Percentiles rank a stretch among this genome's conserved stretches.
These are phyloP conservation scores for Fragaria ananassa DNA, from an alignment of 306 rosid genomes.

Conservation along the genomic window DNA sequence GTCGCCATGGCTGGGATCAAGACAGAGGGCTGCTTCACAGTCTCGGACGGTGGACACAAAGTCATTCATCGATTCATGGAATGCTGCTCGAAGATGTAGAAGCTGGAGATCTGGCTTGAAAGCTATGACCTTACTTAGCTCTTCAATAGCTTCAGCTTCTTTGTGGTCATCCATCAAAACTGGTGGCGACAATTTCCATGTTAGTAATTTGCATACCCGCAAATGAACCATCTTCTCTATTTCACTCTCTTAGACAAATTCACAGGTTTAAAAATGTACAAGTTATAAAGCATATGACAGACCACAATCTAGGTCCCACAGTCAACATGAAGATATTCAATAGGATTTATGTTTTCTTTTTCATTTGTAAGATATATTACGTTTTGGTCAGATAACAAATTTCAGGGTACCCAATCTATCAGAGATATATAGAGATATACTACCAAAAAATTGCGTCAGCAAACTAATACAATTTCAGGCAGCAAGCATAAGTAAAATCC, in stretches of 20 bases:
- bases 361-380: background rate
- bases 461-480: background rate
- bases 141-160: constrained; percentile 79
- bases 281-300: background rate
- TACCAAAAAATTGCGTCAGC: background rate
- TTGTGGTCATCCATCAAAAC: constrained; percentile 93
- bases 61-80: constrained; percentile 67
- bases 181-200: constrained; percentile 39
- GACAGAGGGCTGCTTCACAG: constrained; percentile 85
- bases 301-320: background rate
- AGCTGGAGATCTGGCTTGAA: constrained; percentile 81
- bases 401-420: background rate
- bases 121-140: constrained; percentile 65
- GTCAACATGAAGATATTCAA: background rate
- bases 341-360: background rate
- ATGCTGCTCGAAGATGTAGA: constrained; percentile 88
- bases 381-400: background rate
- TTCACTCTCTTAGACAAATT: constrained; percentile 2
- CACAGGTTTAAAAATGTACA: background rate
- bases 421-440: background rate
- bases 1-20: constrained; percentile 65
- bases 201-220: constrained; percentile 22
- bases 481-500: background rate
- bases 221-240: background rate
- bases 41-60: constrained; percentile 53